Base-by-base conservation (phyloP, 2,329 filamentous ascomycete species). In the Penicillium sp. region DNA sequence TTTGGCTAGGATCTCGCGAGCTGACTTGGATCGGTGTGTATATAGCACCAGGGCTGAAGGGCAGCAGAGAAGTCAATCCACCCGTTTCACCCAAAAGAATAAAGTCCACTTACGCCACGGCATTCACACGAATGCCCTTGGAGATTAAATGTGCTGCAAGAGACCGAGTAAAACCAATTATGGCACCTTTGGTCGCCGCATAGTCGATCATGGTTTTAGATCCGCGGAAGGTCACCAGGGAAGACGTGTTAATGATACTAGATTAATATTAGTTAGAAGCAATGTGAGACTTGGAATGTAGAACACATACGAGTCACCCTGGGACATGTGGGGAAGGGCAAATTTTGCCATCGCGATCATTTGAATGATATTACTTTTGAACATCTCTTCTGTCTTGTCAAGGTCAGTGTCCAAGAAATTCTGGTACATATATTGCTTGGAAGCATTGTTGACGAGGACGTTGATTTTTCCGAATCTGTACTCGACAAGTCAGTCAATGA, bases 291-390 rank as follows among this genome's bases (percentile, higher is more conserved):
- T 18, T 8, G 11, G 0, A n/a, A 9, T 22, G 18, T 22, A 5
- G 18, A 22, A 22, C 18, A 61, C 67, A 48, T 46, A 70, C 68
- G 65, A 68, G 30, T 62, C 61, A 3, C 73, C 72, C 33, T 60
- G 66, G 39, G 69, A 65, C 73, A 79, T 74, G 46, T 77, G 70
- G 3, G 70, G 69, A 3, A 79, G 55, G 0, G 75, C 67, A 43
- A 69, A 77, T 52, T 79, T 79, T 5, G 73, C 72, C 43, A 79
- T 62, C 9, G 74, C 74, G 50, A 80, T 75, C 65, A 78, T 77
- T 40, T 73, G 69, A 6, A 77, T 51, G 27, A 79, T 72, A 41
- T 79, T 79, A 44, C 66, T 71, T 29, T 69, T 68, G 64, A 80
- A 81, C 0, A 71, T 74, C 47, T 69, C 73, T 45, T 77, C 71